Evolutionary conservation across 441 rosid genomes (phyloP), one percentile per base, ranked within the genome.

Genomic region (Mallotus japonicus): DNA sequence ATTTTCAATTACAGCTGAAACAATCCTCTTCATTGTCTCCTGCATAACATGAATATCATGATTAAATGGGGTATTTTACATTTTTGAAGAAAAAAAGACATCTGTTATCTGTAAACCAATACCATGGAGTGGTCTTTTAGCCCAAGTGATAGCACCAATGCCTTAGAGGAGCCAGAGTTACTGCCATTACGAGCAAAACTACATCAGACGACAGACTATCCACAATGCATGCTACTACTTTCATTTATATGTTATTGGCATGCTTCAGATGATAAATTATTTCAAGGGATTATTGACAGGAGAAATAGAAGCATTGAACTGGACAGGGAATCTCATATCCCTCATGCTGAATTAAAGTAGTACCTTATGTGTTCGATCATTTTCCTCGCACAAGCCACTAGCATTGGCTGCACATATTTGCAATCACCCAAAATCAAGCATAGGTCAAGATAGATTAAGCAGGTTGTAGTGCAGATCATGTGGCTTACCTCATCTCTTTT

Each of bases 121-220:
- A 92, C 99, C 96, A 11, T 24, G 24, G 97, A 89, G 82, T 92
- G 97, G 76, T 92, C 92, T 82, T 85, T 92, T 37, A 94, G 97
- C 69, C 99, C 97, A 15, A 94, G 97, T 46, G 97, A 85, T 20
- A 92, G 85, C 73, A 94, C 83, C 81, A 92, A 77, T 15, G 92
- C 84, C 87, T 62, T 84, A 34, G 95, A 82, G 61, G 88, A 82
- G 55, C 85, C 91, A 37, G 78, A 74, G 60, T 76, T 73, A 81
- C 96, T 92, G 91, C 77, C 37, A 73, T 72, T 59, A 64, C 62
- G 72, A 28, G 19, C 16, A 64, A 1, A 7, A n/a, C 10, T 4
- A 13, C 4, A 12, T 15, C 3, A 50, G n/a, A 50, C 15, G 5
- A 37, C 13, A 15, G 0, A 42, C 28, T 34, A 24, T 59, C 44